Evolutionary conservation across 371 early-diverging fungal genomes (phyloP).

Genomic region (Cokeromyces recurvatus): DNA sequence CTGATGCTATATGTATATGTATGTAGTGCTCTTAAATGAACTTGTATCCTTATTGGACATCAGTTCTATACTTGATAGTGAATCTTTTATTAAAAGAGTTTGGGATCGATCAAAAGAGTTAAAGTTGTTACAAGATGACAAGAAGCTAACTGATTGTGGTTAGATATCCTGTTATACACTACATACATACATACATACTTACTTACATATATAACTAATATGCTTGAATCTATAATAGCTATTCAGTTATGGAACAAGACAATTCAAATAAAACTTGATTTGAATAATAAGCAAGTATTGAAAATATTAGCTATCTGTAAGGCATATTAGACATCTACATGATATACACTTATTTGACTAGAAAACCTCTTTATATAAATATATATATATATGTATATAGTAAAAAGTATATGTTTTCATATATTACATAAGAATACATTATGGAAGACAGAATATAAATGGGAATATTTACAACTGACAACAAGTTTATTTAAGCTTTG

Average conservation of each 20-base stretch:
- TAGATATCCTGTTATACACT: no score
- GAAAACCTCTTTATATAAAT: no score
- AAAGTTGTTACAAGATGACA: not conserved
- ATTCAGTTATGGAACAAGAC: constrained; percentile 7
- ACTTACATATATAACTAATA: no score
- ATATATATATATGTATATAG: no score
- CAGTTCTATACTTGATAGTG: not conserved
- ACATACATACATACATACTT: no score
- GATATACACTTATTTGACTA: no score
- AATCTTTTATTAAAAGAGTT: constrained; percentile 3
- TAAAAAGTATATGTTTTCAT: not conserved
- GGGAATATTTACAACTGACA: constrained; percentile 3
- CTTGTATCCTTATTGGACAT: not conserved
- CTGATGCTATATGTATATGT: no score
- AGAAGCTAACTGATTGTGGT: no score
- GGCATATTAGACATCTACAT: not conserved
- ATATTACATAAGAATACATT: not conserved
- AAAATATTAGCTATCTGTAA: constrained; percentile 6
- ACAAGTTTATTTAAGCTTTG: constrained; percentile 1
- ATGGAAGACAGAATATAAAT: constrained; percentile 5
- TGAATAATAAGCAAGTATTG: not conserved
- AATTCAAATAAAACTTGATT: not conserved
- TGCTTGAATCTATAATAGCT: constrained; percentile 1
- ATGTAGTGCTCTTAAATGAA: constrained; percentile 2
- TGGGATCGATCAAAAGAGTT: constrained; percentile 2